A percentile compares a stretch with the other conserved stretches of the same genome.
Conservation (phyloP, 225 moss, liverwort and hornwort genomes). For the Anthoceros angustus region DNA sequence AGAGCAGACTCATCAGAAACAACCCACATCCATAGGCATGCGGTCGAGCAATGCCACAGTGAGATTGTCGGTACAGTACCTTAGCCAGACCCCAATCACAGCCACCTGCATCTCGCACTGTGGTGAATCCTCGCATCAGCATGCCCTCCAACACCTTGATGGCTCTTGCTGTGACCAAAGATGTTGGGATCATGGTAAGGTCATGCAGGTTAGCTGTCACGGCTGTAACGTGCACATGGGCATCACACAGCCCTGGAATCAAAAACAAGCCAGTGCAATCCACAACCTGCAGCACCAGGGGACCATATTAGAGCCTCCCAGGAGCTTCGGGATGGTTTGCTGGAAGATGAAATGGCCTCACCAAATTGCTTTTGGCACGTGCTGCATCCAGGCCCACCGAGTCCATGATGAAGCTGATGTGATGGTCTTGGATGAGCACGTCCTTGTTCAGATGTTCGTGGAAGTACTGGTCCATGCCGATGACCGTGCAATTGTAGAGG, state of each 20-base stretch:
- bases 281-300: slow-evolving; percentile 4
- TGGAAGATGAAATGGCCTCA: background rate
- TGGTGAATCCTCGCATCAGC: slow-evolving; percentile 55
- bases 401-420: background rate
- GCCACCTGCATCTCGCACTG: slow-evolving; percentile 50
- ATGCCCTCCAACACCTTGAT: slow-evolving; percentile 19
- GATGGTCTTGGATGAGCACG: background rate
- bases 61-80: slow-evolving; percentile 6
- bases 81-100: slow-evolving; percentile 58
- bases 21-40: background rate
- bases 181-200: slow-evolving; percentile 30
- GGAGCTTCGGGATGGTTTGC: background rate
- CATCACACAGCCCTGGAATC: slow-evolving; percentile 26
- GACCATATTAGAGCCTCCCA: background rate
- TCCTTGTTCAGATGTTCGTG: background rate
- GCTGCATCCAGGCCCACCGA: background rate
- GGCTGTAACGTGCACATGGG: slow-evolving; percentile 27
- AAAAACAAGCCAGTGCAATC: slow-evolving; percentile 21
- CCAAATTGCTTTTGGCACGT: background rate
- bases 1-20: background rate
- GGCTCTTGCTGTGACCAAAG: slow-evolving; percentile 39
- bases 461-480: background rate
- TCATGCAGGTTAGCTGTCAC: slow-evolving; percentile 43
- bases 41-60: background rate
- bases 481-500: slow-evolving; percentile 3